Base-by-base conservation (phyloP, 495 filamentous ascomycete genomes). In the Articulospora tetracladia region DNA sequence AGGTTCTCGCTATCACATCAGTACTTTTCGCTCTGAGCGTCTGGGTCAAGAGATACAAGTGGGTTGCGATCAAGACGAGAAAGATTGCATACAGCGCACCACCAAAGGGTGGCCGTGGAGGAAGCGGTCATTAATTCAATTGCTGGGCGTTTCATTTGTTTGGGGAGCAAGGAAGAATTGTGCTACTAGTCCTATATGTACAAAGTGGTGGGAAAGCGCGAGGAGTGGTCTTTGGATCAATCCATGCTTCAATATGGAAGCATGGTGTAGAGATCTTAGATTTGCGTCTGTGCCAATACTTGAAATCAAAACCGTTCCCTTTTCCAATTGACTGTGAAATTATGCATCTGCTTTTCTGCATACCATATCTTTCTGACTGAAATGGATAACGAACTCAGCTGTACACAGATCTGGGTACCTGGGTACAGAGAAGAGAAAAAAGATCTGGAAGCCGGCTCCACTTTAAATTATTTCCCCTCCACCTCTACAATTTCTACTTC, bases 21-120 rank as follows among this genome's bases (percentile, higher is more conserved):
- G 86, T 88, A 62, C 79, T 99, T 53, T 86, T 89, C 61, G 93
- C 90, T 41, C 63, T 98, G 64, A 93, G 88, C 74, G 85, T 99
- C 64, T 99, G 93, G 93, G 87, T 99, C 64, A 99, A 99, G 91
- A 86, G 89, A 66, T 98, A 99, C 85, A 97, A 97, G 83, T 99
- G 94, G 94, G 76, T 90, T 34, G 86, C 89, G 58, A 77, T 99
- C 76, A 99, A 99, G 87, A 87, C 93, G 58, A 85, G 94, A 67
- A 95, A 97, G 83, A 75, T 99, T 67, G 83, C 90, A 8, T 69
- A 69, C 32, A 58, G 44, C 24, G 59, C 62, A 52, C 62, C 67
- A 19, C 50, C 44, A 53, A 55, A 32, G 47, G 54, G 19, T 57
- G 51, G 27, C 26, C 51, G 25, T 19, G 62, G 27, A 32, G 20